Percentiles rank a stretch among this genome's conserved stretches.
phyloP scores from a whole-genome alignment of 2,329 filamentous ascomycete genomes.

The Fusarium drepaniforme region DNA sequence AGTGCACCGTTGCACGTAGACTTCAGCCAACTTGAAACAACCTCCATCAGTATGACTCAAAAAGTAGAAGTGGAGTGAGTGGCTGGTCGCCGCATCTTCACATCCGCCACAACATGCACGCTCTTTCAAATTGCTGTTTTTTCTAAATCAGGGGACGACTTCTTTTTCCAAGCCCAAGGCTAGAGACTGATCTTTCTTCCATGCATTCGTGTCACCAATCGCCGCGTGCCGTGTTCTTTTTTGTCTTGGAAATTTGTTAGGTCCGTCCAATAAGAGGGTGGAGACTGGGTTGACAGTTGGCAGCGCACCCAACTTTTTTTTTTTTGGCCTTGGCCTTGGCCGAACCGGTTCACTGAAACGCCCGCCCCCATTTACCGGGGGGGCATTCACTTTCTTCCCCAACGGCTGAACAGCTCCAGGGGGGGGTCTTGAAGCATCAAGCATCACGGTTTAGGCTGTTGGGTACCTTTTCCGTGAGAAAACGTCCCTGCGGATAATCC shows the following conservation, averaged over 20 bases:
- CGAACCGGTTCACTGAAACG: constrained; percentile 24
- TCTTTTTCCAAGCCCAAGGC: not conserved
- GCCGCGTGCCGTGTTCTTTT: constrained; percentile 8
- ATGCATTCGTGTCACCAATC: constrained; percentile 29
- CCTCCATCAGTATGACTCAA: not conserved
- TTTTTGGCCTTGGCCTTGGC: not conserved
- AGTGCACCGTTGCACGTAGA: not conserved
- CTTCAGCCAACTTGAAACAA: not conserved
- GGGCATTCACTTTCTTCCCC: not conserved
- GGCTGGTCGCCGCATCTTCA: not conserved
- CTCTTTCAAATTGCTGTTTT: not conserved
- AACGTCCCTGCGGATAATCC: not conserved
- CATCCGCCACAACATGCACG: not conserved
- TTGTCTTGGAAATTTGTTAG: not conserved
- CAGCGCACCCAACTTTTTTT: constrained; percentile 17
- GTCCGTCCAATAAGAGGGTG: constrained; percentile 25
- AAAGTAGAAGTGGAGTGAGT: not conserved
- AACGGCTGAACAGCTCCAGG: constrained; percentile 15
- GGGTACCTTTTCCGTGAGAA: no score
- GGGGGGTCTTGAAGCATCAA: not conserved
- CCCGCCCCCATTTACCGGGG: not conserved
- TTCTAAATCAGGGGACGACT: not conserved
- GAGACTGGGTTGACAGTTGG: constrained; percentile 35
- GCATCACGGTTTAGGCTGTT: not conserved
- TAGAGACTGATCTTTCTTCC: not conserved